Evolutionary conservation across 108 stramenopile species (phyloP).

Genomic region (Nitzschia palea): DNA sequence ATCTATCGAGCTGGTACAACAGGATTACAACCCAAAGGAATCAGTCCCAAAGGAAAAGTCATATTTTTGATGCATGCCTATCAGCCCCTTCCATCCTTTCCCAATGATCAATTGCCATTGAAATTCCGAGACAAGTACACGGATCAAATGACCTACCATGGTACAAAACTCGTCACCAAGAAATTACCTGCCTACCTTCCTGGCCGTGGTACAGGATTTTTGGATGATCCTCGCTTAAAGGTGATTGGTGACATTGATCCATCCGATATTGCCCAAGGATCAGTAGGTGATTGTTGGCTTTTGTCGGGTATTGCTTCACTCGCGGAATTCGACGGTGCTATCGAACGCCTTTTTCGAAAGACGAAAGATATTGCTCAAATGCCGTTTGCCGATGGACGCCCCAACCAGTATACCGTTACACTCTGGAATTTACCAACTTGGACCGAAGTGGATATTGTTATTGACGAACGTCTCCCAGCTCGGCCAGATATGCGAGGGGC

Average conservation of each 20-base stretch:
- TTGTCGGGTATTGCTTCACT: constrained; percentile 18
- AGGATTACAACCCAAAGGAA: constrained; percentile 9
- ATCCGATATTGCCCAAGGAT: constrained; percentile 37
- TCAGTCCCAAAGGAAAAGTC: constrained; percentile 9
- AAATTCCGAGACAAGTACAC: constrained; percentile 26
- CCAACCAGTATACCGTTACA: constrained; percentile 20
- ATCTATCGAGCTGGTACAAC: constrained; percentile 17
- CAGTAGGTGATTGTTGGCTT: constrained; percentile 35
- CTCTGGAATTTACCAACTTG: constrained; percentile 23
- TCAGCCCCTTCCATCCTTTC: constrained; percentile 17
- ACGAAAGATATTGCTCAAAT: constrained; percentile 10
- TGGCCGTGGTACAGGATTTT: constrained; percentile 36
- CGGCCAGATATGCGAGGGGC: neutral
- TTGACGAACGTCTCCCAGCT: constrained; percentile 22
- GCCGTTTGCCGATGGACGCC: constrained; percentile 9
- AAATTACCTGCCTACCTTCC: constrained; percentile 14
- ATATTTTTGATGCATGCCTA: constrained; percentile 21
- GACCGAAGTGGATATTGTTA: constrained; percentile 27
- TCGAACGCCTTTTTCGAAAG: constrained; percentile 30
- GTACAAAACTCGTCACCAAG: constrained; percentile 15
- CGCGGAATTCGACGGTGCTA: constrained; percentile 34
- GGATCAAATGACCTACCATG: constrained; percentile 20
- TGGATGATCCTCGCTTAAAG: constrained; percentile 34
- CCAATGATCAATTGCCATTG: constrained; percentile 18
- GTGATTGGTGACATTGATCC: constrained; percentile 45